Percentiles rank a stretch among this genome's conserved stretches.
Conservation (phyloP, 2,329 filamentous ascomycete species). For the Colletotrichum falcatum region DNA sequence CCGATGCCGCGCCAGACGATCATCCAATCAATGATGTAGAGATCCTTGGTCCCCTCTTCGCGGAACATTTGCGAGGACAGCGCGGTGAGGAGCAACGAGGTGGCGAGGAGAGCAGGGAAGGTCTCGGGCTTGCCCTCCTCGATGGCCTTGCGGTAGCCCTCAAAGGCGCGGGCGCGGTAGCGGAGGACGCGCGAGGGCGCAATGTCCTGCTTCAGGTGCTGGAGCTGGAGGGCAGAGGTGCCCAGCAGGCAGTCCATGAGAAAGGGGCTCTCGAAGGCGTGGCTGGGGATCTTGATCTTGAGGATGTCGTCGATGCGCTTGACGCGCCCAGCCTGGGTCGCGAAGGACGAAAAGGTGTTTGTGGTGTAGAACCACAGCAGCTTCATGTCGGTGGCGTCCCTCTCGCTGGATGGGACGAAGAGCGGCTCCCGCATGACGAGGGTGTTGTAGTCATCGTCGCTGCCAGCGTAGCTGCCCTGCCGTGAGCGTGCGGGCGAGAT, state of each 20-base stretch:
- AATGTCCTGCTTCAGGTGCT: conserved; percentile 54
- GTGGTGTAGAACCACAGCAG: conserved; percentile 68
- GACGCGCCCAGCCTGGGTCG: conserved; percentile 52
- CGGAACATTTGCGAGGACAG: conserved; percentile 64
- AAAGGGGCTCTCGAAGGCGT: conserved; percentile 65
- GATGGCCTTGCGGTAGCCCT: conserved; percentile 65
- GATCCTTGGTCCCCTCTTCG: conserved; percentile 56
- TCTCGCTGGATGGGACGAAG: conserved; percentile 46
- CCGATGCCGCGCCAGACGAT: conserved; percentile 66
- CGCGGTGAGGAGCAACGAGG: conserved; percentile 64
- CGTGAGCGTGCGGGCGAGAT: conserved; percentile 25
- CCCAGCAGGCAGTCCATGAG: conserved; percentile 67
- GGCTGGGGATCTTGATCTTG: conserved; percentile 59
- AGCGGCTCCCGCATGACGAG: conserved; percentile 45
- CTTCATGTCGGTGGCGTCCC: conserved; percentile 60
- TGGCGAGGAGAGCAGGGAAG: conserved; percentile 63
- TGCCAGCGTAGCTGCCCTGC: not conserved
- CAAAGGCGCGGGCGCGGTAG: conserved; percentile 63
- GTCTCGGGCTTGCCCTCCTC: conserved; percentile 58
- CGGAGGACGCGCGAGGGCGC: conserved; percentile 53
- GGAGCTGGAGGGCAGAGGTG: conserved; percentile 63
- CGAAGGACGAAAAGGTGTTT: conserved; percentile 60
- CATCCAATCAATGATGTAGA: conserved; percentile 69
- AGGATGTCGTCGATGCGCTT: conserved; percentile 57
- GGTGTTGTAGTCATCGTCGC: conserved; percentile 36